Evolutionary conservation across 2,329 filamentous ascomycete genomes (phyloP).

Genomic region (Chaetothyriales sp.): DNA sequence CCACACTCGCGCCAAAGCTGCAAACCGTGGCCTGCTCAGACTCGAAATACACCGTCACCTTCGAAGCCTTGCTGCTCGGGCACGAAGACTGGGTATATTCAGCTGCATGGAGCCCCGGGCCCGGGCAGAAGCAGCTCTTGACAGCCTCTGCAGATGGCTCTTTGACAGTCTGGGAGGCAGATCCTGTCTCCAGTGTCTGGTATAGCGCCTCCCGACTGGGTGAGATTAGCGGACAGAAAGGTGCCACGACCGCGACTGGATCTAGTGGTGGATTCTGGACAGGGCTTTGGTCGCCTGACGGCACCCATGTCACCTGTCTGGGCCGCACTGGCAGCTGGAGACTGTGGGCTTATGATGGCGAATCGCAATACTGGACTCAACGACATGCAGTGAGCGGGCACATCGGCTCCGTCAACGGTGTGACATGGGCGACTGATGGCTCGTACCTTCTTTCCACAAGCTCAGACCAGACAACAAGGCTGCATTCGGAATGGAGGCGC

Average conservation of each 20-base stretch:
- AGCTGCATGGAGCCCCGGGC: constrained; percentile 51
- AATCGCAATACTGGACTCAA: constrained; percentile 58
- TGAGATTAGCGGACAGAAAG: constrained; percentile 88
- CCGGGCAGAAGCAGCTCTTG: constrained; percentile 53
- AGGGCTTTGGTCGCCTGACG: constrained; percentile 75
- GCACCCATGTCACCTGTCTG: constrained; percentile 52
- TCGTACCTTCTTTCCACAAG: constrained; percentile 78
- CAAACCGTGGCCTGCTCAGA: constrained; percentile 52
- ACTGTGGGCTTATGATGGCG: constrained; percentile 53
- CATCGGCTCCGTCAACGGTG: constrained; percentile 61
- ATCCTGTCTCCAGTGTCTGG: constrained; percentile 76
- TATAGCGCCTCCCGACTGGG: constrained; percentile 70
- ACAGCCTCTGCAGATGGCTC: constrained; percentile 93
- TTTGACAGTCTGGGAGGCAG: constrained; percentile 79
- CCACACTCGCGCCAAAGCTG: constrained; percentile 72
- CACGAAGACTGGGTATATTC: constrained; percentile 99
- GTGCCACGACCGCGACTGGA: constrained; percentile 88
- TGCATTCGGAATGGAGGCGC: constrained; percentile 65
- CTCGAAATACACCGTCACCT: constrained; percentile 64
- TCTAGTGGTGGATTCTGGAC: constrained; percentile 96
- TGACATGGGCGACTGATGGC: constrained; percentile 71
- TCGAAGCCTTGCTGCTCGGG: constrained; percentile 82
- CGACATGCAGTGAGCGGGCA: constrained; percentile 69
- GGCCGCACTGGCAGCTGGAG: constrained; percentile 90
- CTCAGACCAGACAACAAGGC: constrained; percentile 78